Conservation (phyloP, 225 moss, liverwort and hornwort genomes). For the Marchantia paleacea region DNA sequence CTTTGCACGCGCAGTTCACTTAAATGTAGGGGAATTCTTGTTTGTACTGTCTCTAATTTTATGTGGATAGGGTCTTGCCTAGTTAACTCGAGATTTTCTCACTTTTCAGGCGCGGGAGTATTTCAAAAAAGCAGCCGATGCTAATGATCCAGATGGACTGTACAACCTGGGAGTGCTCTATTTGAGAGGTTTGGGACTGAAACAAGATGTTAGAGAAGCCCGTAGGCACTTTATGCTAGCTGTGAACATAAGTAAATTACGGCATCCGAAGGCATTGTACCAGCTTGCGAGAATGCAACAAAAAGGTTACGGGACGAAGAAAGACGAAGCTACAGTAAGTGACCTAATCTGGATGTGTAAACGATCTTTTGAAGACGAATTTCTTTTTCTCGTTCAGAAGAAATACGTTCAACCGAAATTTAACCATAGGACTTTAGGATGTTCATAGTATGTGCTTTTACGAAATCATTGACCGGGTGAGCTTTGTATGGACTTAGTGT, state of each 20-base stretch:
- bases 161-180: slow-evolving; percentile 92
- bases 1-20: not conserved
- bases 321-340: slow-evolving; percentile 59
- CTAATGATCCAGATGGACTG: slow-evolving; percentile 56
- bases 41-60: not conserved
- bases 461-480: not conserved
- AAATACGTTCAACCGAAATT: no score
- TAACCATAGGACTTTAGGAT: not conserved
- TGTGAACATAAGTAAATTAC: slow-evolving; percentile 36
- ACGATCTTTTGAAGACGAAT: not conserved
- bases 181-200: slow-evolving; percentile 72
- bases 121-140: slow-evolving; percentile 76
- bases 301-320: slow-evolving; percentile 73
- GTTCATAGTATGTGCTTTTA: not conserved
- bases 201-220: slow-evolving; percentile 68
- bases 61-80: not conserved
- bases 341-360: not conserved
- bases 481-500: not conserved
- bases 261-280: slow-evolving; percentile 74
- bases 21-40: not conserved
- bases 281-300: slow-evolving; percentile 94
- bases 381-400: not conserved
- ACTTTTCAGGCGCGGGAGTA: slow-evolving; percentile 66
- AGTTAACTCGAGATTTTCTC: not conserved
- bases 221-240: slow-evolving; percentile 48